phyloP scores from a whole-genome alignment of 2,329 filamentous ascomycete species.

The Diaporthe batatas region DNA sequence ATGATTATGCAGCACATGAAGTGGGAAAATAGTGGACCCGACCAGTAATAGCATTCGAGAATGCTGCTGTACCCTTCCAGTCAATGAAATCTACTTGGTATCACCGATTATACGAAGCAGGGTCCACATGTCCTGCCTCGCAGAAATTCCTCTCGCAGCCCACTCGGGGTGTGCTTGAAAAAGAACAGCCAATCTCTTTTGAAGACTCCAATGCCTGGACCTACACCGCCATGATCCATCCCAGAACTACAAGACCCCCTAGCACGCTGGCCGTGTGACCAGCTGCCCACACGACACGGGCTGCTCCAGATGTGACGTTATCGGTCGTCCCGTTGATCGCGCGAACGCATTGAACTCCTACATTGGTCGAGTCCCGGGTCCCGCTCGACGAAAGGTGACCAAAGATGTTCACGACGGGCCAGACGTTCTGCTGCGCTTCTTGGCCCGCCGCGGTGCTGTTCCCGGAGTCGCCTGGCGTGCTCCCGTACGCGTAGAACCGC shows the following conservation, averaged over 20 bases:
- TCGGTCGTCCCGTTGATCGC: constrained; percentile 32
- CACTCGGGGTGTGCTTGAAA: no score
- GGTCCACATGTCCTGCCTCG: not conserved
- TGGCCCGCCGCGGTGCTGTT: constrained; percentile 13
- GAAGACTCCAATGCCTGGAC: not conserved
- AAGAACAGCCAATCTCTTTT: not conserved
- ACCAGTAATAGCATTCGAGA: no score
- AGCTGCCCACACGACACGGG: not conserved
- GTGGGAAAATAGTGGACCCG: not conserved
- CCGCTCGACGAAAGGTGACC: constrained; percentile 27
- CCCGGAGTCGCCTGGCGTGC: constrained; percentile 3
- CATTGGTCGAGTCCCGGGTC: constrained; percentile 3
- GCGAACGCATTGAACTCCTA: constrained; percentile 31
- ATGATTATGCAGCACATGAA: not conserved
- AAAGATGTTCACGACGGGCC: constrained; percentile 34
- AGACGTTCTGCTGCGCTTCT: constrained; percentile 30
- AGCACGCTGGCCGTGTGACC: not conserved
- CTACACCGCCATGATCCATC: not conserved
- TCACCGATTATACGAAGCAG: not conserved
- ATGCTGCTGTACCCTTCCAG: not conserved
- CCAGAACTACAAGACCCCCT: not conserved
- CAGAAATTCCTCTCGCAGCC: not conserved
- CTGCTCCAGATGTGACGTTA: constrained; percentile 14
- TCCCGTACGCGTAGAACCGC: constrained; percentile 37
- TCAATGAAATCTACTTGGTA: not conserved